phyloP scores from a whole-genome alignment of 1,139 yeast species.

The Diutina sp. region DNA sequence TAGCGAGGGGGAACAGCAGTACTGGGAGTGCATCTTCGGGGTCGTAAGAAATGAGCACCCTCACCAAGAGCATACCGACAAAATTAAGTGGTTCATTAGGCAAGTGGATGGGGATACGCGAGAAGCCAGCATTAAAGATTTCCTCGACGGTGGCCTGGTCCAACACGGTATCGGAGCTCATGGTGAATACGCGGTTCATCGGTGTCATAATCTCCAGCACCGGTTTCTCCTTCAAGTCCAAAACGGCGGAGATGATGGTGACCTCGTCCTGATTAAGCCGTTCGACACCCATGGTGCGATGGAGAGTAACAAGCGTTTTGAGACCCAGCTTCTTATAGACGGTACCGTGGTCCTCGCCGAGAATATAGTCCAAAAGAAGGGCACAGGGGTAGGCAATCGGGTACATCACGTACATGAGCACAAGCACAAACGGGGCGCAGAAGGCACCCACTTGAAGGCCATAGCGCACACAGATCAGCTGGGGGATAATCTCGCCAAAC shows the following conservation, averaged over 20 bases:
- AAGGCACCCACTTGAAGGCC: constrained; percentile 87
- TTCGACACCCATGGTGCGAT: constrained; percentile 91
- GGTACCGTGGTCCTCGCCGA: constrained; percentile 96
- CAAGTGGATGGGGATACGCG: constrained; percentile 88
- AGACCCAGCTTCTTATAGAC: constrained; percentile 87
- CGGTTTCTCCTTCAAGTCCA: constrained; percentile 85
- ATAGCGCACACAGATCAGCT: constrained; percentile 81
- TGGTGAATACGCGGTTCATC: constrained; percentile 76
- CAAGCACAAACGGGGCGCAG: constrained; percentile 78
- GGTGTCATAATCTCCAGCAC: constrained; percentile 92
- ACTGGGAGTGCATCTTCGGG: constrained; percentile 94
- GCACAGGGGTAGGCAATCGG: constrained; percentile 93
- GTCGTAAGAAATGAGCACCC: constrained; percentile 88
- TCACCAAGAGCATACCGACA: constrained; percentile 87
- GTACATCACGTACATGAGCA: constrained; percentile 79
- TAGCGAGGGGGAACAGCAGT: constrained; percentile 87
- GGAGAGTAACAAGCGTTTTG: constrained; percentile 85
- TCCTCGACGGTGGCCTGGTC: constrained; percentile 82
- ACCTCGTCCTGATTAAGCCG: constrained; percentile 90
- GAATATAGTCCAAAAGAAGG: constrained; percentile 57
- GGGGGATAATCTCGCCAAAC: constrained; percentile 96
- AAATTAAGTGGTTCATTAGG: constrained; percentile 86
- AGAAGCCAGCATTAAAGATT: constrained; percentile 87
- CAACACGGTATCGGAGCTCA: constrained; percentile 72
- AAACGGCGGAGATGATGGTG: constrained; percentile 85